A percentile compares a stretch with the other conserved stretches of the same genome.
phyloP scores from a whole-genome alignment of 1,139 yeast genomes.

The Debaryomyces singareniensis region DNA sequence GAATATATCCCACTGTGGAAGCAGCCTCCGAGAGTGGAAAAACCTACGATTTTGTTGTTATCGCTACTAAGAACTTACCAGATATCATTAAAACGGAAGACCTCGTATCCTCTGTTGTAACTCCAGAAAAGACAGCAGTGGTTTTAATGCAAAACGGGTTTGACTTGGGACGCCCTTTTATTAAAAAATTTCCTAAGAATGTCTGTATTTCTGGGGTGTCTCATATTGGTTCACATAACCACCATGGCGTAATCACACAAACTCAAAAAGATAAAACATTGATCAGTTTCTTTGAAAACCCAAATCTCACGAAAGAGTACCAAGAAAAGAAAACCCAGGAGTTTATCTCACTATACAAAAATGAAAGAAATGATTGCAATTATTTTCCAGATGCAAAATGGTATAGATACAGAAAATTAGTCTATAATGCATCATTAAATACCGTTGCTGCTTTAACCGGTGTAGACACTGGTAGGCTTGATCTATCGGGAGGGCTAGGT shows the following conservation, averaged over 20 bases:
- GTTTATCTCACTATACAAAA: conserved; percentile 17
- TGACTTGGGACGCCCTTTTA: conserved; percentile 61
- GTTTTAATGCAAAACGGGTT: conserved; percentile 70
- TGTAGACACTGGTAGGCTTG: conserved; percentile 46
- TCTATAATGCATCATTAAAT: conserved; percentile 65
- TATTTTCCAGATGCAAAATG: conserved; percentile 13
- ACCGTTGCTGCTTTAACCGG: conserved; percentile 37
- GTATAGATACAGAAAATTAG: conserved; percentile 67
- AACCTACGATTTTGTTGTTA: conserved; percentile 62
- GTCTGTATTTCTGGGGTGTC: conserved; percentile 63
- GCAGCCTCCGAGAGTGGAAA: conserved; percentile 41
- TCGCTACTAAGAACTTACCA: conserved; percentile 71
- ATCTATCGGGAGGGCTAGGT: conserved; percentile 46
- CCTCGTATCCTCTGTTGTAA: conserved; percentile 51
- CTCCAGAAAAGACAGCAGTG: conserved; percentile 39
- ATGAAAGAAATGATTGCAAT: conserved; percentile 2
- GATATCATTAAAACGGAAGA: conserved; percentile 56
- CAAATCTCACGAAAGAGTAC: conserved; percentile 3
- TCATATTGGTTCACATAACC: conserved; percentile 58
- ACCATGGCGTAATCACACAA: conserved; percentile 14
- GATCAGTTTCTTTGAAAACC: conserved; percentile 5
- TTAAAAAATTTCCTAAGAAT: conserved; percentile 50
- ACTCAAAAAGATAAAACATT: conserved; percentile 17
- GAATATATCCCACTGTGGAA: conserved; percentile 33
- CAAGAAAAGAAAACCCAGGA: conserved; percentile 5